Base-by-base conservation (phyloP, 2,329 filamentous ascomycete genomes). In the Penicillium decumbens region DNA sequence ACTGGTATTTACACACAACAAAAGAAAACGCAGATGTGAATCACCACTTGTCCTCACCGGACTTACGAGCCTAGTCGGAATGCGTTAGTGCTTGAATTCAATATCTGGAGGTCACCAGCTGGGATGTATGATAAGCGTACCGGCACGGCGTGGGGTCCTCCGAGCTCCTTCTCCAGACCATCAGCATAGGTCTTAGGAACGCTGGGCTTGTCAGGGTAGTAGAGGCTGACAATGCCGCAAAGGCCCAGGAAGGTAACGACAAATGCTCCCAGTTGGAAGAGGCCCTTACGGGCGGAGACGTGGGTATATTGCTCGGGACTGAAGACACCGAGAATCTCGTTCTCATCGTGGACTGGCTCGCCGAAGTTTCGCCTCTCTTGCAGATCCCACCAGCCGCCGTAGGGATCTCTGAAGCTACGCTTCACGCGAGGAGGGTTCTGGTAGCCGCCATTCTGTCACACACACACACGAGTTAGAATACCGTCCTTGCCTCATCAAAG, bases 311-410 rank as follows among this genome's bases (percentile, higher is more conserved):
- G 85, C 70, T 93, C 84, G 2, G 89, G 83, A 43, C 88, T 87
- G 74, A 98, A 92, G 57, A 95, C 86, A 62, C 90, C 91, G 50
- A 97, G 79, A 50, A 90, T 80, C 70, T 98, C 95, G 72, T 96
- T 87, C 72, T 98, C 93, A 74, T 98, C 95, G 72, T 98, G 92
- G 45, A 95, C 83, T 10, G 92, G 89, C 74, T 98, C 95, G 72
- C 91, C 91, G 70, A 88, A 97, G 80, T 98, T 97, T 65, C 93
- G 84, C 69, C 91, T 85, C 73, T 97, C 93, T 76, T 98, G 93
- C 72, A 90, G 87, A 75, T 98, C 92, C 89, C 90, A 97, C 89
- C 90, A 98, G 68, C 89, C 85, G 67, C 74, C 92, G 70, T 97
- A 82, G 30, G 95, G 93, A 72, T 97, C 93, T 69, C 93, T 89